phyloP scores from a whole-genome alignment of 306 rosid genomes.

The Sechiopsis laciniata region DNA sequence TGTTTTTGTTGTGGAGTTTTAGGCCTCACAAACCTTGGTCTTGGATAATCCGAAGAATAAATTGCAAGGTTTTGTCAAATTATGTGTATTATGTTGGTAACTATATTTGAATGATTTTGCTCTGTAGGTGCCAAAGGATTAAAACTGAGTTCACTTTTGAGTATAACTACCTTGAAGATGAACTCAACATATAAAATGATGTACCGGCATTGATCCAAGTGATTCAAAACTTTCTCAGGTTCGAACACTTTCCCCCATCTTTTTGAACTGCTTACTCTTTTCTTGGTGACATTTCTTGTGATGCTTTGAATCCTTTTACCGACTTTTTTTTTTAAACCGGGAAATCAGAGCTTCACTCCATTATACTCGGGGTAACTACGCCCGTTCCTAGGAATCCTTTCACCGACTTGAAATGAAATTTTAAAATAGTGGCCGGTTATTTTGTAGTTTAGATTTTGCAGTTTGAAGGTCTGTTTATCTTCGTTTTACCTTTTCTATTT shows the following conservation, averaged over 20 bases:
- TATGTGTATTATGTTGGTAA: not conserved
- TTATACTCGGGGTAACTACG: no score
- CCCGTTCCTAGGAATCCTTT: not conserved
- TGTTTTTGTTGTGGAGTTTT: no score
- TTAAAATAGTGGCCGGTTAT: no score
- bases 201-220: constrained; percentile 17
- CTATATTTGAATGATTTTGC: constrained; percentile 13
- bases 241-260: not conserved
- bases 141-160: constrained; percentile 91
- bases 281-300: not conserved
- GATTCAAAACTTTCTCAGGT: constrained; percentile 8
- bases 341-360: no score
- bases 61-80: no score
- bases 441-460: no score
- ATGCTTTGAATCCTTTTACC: not conserved
- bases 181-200: constrained; percentile 64
- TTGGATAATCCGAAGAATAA: no score
- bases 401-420: not conserved
- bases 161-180: constrained; percentile 92
- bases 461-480: not conserved
- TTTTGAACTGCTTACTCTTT: constrained; percentile 1
- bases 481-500: not conserved
- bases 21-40: no score
- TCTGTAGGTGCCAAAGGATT: constrained; percentile 92
- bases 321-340: not conserved